phyloP scores from a whole-genome alignment of 2,329 filamentous ascomycete genomes.

The Xylariaceae sp. region DNA sequence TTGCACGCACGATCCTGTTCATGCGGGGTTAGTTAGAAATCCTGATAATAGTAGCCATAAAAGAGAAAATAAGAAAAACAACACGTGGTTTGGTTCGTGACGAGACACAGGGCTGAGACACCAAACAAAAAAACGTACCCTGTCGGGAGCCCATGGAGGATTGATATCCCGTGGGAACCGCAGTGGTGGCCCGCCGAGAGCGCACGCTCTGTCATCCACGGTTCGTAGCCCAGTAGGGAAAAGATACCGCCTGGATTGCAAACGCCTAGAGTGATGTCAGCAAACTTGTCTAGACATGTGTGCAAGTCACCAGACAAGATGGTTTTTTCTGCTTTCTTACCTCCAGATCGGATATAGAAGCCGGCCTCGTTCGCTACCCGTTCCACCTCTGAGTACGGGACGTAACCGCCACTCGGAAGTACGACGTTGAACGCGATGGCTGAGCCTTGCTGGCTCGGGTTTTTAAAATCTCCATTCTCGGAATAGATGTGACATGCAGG shows the following conservation, averaged over 20 bases:
- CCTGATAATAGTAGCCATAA: no score
- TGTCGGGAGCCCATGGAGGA: slow-evolving; percentile 51
- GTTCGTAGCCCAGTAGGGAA: slow-evolving; percentile 45
- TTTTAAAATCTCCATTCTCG: slow-evolving; percentile 45
- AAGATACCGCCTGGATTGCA: slow-evolving; percentile 45
- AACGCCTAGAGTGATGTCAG: slow-evolving; percentile 34
- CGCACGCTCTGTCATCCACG: slow-evolving; percentile 50
- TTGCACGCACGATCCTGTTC: slow-evolving; percentile 52
- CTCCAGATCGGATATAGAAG: slow-evolving; percentile 58
- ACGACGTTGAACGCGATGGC: slow-evolving; percentile 61
- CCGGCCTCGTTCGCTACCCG: slow-evolving; percentile 47
- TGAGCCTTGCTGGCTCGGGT: slow-evolving; percentile 51
- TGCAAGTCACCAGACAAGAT: not conserved
- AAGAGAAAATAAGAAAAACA: not conserved
- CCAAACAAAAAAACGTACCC: slow-evolving; percentile 35
- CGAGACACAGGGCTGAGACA: not conserved
- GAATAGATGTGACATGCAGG: slow-evolving; percentile 52
- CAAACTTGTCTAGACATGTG: not conserved
- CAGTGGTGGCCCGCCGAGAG: slow-evolving; percentile 55
- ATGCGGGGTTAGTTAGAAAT: no score
- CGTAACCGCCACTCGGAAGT: slow-evolving; percentile 45
- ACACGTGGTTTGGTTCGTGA: not conserved
- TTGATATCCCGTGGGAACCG: slow-evolving; percentile 46
- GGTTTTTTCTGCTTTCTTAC: slow-evolving; percentile 28
- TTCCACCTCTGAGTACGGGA: slow-evolving; percentile 57